A percentile compares a stretch with the other conserved stretches of the same genome.
Conservation (phyloP, 495 filamentous ascomycete genomes). For the Bombardia bombarda region DNA sequence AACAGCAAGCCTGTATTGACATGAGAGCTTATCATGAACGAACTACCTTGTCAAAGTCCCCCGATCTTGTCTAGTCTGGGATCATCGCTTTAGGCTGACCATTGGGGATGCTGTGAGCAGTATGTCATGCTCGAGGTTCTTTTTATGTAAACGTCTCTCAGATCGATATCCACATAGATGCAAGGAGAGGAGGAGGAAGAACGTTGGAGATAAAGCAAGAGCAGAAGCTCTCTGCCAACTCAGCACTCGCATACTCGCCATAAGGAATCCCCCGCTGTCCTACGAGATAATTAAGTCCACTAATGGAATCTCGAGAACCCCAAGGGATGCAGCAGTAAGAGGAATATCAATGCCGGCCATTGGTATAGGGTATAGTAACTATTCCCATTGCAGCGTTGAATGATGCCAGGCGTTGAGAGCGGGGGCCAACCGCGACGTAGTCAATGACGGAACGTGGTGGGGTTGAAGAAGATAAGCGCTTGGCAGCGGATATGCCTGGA, state of each 20-base stretch:
- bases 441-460: slow-evolving; percentile 7
- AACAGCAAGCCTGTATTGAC: neutral
- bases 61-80: too few relatives aligned
- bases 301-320: slow-evolving; percentile 13
- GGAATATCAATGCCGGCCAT: slow-evolving; percentile 6
- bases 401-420: slow-evolving; percentile 5
- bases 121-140: slow-evolving; percentile 8
- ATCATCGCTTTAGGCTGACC: too few relatives aligned
- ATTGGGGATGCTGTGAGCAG: too few relatives aligned
- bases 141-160: slow-evolving; percentile 10
- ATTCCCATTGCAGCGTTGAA: slow-evolving; percentile 6
- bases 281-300: slow-evolving; percentile 10
- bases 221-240: slow-evolving; percentile 1
- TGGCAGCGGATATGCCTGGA: neutral
- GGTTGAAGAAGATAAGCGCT: slow-evolving; percentile 13
- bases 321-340: slow-evolving; percentile 8
- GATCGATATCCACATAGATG: too few relatives aligned
- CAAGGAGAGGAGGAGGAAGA: too few relatives aligned
- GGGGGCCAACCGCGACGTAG: slow-evolving; percentile 5
- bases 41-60: too few relatives aligned
- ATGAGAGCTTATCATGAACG: neutral
- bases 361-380: neutral
- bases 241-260: slow-evolving; percentile 1
- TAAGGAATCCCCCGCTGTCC: slow-evolving; percentile 8
- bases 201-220: slow-evolving; percentile 14